Evolutionary conservation across 1,284 basidiomycete genomes (phyloP).

Genomic region (Naganishia sp.): DNA sequence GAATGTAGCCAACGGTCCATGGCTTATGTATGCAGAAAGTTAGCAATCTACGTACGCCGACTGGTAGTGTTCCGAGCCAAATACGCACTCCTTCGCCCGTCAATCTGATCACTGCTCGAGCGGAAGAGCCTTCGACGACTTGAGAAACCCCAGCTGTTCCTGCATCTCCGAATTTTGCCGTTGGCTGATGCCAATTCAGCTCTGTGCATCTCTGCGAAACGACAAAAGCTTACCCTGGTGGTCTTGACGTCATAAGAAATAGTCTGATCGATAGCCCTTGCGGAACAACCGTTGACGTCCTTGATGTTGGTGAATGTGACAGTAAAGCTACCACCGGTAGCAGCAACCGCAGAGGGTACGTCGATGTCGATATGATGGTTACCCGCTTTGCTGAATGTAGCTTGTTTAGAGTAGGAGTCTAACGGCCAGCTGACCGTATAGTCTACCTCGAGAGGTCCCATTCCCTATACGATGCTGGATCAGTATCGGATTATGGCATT

Average conservation of each 20-base stretch:
- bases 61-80: slow-evolving; percentile 27
- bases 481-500: neutral
- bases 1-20: slow-evolving; percentile 77
- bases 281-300: slow-evolving; percentile 84
- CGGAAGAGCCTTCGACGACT: slow-evolving; percentile 74
- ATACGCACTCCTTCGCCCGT: slow-evolving; percentile 77
- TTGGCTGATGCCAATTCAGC: slow-evolving; percentile 62
- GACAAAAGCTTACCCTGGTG: slow-evolving; percentile 61
- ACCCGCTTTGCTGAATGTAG: slow-evolving; percentile 57
- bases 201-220: neutral
- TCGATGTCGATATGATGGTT: slow-evolving; percentile 41
- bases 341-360: slow-evolving; percentile 43
- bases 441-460: slow-evolving; percentile 82
- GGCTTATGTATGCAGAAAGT: slow-evolving; percentile 59
- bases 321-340: slow-evolving; percentile 43
- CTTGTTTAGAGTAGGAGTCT: slow-evolving; percentile 62
- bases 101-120: slow-evolving; percentile 72
- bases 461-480: slow-evolving; percentile 62
- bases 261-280: slow-evolving; percentile 72
- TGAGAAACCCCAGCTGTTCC: slow-evolving; percentile 62
- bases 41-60: neutral
- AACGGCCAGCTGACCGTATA: slow-evolving; percentile 71
- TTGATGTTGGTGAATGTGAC: slow-evolving; percentile 66
- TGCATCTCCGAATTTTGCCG: slow-evolving; percentile 74
- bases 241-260: slow-evolving; percentile 86